phyloP scores from a whole-genome alignment of 1,139 yeast genomes.

The Candida frijolesensis region DNA sequence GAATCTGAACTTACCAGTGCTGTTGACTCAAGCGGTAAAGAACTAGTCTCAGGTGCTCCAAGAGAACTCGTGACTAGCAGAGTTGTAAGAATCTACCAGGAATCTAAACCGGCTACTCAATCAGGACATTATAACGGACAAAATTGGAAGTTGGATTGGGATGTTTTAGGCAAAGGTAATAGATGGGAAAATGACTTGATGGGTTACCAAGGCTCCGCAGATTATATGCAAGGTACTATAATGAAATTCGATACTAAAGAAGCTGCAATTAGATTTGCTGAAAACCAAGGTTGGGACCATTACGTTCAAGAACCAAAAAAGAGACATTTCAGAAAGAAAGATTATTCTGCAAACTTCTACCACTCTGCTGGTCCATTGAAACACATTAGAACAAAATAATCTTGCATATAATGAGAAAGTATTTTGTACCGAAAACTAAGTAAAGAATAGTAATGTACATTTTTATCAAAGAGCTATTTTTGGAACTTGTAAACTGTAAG shows the following conservation, averaged over 20 bases:
- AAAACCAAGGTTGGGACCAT: slow-evolving; percentile 85
- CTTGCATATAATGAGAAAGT: too few relatives aligned
- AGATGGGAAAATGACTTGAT: slow-evolving; percentile 90
- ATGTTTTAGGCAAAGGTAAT: slow-evolving; percentile 72
- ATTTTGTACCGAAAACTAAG: too few relatives aligned
- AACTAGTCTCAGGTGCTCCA: slow-evolving; percentile 82
- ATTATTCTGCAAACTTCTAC: slow-evolving; percentile 69
- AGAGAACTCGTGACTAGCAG: slow-evolving; percentile 60
- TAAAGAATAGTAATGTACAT: not conserved
- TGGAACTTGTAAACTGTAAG: not conserved
- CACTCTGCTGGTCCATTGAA: slow-evolving; percentile 75
- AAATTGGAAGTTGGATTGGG: slow-evolving; percentile 86
- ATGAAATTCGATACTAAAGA: slow-evolving; percentile 76
- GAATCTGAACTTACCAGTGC: slow-evolving; percentile 19
- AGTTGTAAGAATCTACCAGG: slow-evolving; percentile 76
- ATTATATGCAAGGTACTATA: slow-evolving; percentile 85
- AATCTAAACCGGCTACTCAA: slow-evolving; percentile 82
- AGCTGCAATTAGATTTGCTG: slow-evolving; percentile 77
- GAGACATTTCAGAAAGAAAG: slow-evolving; percentile 75
- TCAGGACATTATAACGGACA: slow-evolving; percentile 60
- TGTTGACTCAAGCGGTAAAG: slow-evolving; percentile 40
- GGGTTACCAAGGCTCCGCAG: slow-evolving; percentile 82
- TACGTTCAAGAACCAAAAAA: slow-evolving; percentile 80
- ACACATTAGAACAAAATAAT: slow-evolving; percentile 78
- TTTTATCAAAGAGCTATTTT: not conserved